Evolutionary conservation across 306 rosid species (phyloP).

Genomic region (Quercus glauca): DNA sequence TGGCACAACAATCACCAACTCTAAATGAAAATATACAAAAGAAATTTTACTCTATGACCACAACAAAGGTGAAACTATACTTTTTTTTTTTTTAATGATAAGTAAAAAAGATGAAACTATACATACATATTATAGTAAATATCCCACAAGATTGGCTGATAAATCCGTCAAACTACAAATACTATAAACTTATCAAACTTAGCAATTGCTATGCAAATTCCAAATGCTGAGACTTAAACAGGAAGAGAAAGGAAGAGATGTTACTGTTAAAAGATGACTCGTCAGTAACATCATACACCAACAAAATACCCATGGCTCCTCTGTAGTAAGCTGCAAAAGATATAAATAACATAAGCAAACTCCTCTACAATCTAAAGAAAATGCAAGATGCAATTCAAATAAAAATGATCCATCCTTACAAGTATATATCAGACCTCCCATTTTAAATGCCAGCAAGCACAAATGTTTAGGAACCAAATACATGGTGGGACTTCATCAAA

Average conservation of each 20-base stretch:
- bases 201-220: conserved; percentile 13
- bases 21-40: neutral
- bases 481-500: neutral
- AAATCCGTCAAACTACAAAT: neutral
- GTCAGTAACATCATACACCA: conserved; percentile 84
- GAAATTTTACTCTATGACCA: neutral
- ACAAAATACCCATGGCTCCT: conserved; percentile 89
- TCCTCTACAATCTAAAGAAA: conserved; percentile 1
- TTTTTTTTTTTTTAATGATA: too few species aligned
- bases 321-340: conserved; percentile 77
- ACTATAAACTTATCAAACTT: neutral
- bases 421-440: neutral
- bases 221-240: conserved; percentile 24
- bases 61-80: neutral
- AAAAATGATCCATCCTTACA: neutral
- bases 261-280: conserved; percentile 82
- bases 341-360: conserved; percentile 12
- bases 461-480: neutral
- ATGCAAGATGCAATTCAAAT: conserved; percentile 2
- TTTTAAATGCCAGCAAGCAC: neutral
- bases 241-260: conserved; percentile 27
- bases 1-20: neutral
- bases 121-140: neutral
- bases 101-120: neutral
- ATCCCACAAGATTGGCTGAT: neutral